phyloP scores from a whole-genome alignment of 2,329 filamentous ascomycete genomes.

The Colletotrichum costaricense region DNA sequence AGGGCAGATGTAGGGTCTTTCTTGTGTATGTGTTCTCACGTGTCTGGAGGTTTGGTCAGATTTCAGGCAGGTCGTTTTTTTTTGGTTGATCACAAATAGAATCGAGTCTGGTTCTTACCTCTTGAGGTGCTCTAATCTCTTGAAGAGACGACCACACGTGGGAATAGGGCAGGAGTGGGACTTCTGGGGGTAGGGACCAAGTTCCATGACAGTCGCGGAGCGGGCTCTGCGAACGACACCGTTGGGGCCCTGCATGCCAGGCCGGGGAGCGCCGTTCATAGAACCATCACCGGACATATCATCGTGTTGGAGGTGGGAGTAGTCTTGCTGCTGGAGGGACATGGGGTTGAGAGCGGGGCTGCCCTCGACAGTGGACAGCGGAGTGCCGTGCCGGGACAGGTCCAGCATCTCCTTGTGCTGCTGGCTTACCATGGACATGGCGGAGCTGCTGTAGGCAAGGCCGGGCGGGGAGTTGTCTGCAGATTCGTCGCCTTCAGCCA shows the following conservation, averaged over 20 bases:
- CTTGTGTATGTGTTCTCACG: constrained; percentile 98
- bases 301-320: constrained; percentile 70
- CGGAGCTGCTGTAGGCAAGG: constrained; percentile 77
- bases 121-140: constrained; percentile 98
- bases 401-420: constrained; percentile 85
- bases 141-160: constrained; percentile 96
- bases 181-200: constrained; percentile 96
- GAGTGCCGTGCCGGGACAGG: constrained; percentile 91
- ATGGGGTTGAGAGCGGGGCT: constrained; percentile 80
- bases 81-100: constrained; percentile 48
- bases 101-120: constrained; percentile 74
- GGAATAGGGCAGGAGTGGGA: constrained; percentile 99
- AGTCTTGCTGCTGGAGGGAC: constrained; percentile 75
- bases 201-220: constrained; percentile 95
- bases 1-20: constrained; percentile 97
- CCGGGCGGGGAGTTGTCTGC: constrained; percentile 83
- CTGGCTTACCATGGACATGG: constrained; percentile 69
- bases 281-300: constrained; percentile 70
- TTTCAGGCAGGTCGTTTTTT: constrained; percentile 53
- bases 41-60: constrained; percentile 76
- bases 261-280: constrained; percentile 66
- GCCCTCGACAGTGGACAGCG: constrained; percentile 84
- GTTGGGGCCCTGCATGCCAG: constrained; percentile 76
- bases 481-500: constrained; percentile 82
- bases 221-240: constrained; percentile 89